These are phyloP conservation scores for Pseudogymnoascus sp. DNA, from an alignment of 2,329 filamentous ascomycete genomes.

Conservation along the genomic window DNA sequence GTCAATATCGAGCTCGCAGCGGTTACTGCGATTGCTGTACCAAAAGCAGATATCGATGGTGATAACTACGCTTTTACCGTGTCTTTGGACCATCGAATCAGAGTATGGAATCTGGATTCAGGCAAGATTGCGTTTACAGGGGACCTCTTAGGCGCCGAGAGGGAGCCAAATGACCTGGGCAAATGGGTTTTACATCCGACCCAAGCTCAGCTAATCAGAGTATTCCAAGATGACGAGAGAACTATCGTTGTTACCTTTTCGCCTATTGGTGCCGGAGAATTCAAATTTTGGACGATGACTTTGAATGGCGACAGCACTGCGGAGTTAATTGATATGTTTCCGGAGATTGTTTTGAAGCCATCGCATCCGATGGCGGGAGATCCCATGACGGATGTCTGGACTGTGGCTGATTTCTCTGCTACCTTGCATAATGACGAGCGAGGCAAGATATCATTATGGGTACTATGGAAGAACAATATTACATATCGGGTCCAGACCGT, in stretches of 20 bases:
- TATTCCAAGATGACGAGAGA: conserved; percentile 53
- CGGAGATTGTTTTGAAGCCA: conserved; percentile 56
- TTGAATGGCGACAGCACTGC: conserved; percentile 52
- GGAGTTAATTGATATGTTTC: conserved; percentile 63
- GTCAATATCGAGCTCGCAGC: conserved; percentile 59
- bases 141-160: conserved; percentile 64
- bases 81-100: conserved; percentile 79
- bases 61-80: conserved; percentile 64
- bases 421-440: conserved; percentile 42
- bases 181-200: conserved; percentile 72
- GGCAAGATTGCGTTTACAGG: conserved; percentile 68
- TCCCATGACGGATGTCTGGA: conserved; percentile 70
- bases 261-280: conserved; percentile 76
- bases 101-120: conserved; percentile 80
- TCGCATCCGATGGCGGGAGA: conserved; percentile 60
- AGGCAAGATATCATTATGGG: conserved; percentile 58
- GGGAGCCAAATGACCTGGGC: conserved; percentile 58
- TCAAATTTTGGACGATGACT: conserved; percentile 83
- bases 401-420: conserved; percentile 65
- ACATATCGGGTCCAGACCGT: conserved; percentile 60
- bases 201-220: conserved; percentile 66
- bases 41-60: conserved; percentile 37
- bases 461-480: conserved; percentile 78
- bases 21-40: conserved; percentile 53
- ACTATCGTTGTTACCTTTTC: conserved; percentile 72